Conservation (phyloP, 2,329 filamentous ascomycete species). For the Exophiala sideris region DNA sequence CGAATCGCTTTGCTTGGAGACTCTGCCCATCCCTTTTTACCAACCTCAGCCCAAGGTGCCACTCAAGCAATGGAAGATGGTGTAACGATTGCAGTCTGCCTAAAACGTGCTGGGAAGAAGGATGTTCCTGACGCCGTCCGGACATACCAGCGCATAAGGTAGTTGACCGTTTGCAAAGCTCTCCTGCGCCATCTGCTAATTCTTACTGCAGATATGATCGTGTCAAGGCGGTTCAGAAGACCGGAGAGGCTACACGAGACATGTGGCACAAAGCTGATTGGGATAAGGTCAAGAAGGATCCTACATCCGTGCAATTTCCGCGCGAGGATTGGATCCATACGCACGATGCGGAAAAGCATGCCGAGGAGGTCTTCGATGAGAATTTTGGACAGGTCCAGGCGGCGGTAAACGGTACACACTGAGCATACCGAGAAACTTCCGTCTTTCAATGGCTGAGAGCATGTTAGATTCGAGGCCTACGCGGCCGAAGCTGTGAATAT, state of each 20-base stretch:
- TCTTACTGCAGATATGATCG: constrained; percentile 24
- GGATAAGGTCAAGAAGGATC: constrained; percentile 24
- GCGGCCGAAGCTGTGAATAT: constrained; percentile 3
- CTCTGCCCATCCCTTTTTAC: constrained; percentile 51
- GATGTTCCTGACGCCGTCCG: constrained; percentile 26
- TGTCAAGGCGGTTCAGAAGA: constrained; percentile 27
- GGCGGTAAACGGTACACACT: constrained; percentile 8
- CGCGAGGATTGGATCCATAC: constrained; percentile 50
- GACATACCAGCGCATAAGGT: constrained; percentile 24
- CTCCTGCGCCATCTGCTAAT: background rate
- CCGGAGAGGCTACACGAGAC: constrained; percentile 28
- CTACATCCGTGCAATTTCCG: constrained; percentile 26
- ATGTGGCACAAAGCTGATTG: constrained; percentile 26
- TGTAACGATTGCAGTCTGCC: constrained; percentile 45
- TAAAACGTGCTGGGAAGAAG: constrained; percentile 31
- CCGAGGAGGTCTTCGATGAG: constrained; percentile 40
- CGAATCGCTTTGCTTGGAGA: constrained; percentile 50
- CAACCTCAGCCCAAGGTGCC: constrained; percentile 48
- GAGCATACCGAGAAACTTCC: background rate
- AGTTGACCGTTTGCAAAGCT: background rate
- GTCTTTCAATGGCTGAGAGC: constrained; percentile 8
- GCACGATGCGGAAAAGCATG: constrained; percentile 50
- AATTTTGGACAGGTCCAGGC: constrained; percentile 13
- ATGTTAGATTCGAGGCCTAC: constrained; percentile 4
- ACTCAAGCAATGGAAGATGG: constrained; percentile 52